A percentile compares a stretch with the other conserved stretches of the same genome.
Conservation (phyloP, 106 monocot species). For the Alisma plantagoaquatica region DNA sequence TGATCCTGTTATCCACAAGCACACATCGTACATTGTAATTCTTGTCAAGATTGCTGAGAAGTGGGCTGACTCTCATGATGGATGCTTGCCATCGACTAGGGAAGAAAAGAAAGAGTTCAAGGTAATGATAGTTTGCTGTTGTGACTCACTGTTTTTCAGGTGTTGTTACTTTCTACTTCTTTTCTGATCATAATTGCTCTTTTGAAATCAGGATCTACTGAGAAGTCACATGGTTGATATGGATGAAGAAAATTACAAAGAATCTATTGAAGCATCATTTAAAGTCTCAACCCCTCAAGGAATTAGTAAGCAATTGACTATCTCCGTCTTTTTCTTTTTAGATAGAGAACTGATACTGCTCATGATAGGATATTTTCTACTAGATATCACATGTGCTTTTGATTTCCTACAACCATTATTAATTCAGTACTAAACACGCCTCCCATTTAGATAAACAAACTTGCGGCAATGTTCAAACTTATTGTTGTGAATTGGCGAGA, state of each 20-base stretch:
- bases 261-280: slow-evolving; percentile 71
- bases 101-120: no score
- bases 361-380: no score
- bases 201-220: slow-evolving; percentile 40
- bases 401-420: no score
- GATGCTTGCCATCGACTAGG: slow-evolving; percentile 65
- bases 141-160: not conserved
- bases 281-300: slow-evolving; percentile 68
- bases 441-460: no score
- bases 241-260: slow-evolving; percentile 94
- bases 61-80: slow-evolving; percentile 60
- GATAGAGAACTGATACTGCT: no score
- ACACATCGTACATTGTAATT: slow-evolving; percentile 73
- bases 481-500: no score
- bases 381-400: no score
- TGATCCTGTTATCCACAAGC: slow-evolving; percentile 80
- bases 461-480: no score
- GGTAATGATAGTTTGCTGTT: slow-evolving; percentile 1
- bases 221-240: no score
- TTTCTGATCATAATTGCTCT: not conserved
- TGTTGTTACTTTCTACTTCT: not conserved
- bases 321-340: no score
- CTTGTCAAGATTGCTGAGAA: slow-evolving; percentile 66
- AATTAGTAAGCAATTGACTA: slow-evolving; percentile 83
- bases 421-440: no score